Evolutionary conservation across 176 grass and related monocot genomes (phyloP).

Genomic region (Luzula sylvatica): DNA sequence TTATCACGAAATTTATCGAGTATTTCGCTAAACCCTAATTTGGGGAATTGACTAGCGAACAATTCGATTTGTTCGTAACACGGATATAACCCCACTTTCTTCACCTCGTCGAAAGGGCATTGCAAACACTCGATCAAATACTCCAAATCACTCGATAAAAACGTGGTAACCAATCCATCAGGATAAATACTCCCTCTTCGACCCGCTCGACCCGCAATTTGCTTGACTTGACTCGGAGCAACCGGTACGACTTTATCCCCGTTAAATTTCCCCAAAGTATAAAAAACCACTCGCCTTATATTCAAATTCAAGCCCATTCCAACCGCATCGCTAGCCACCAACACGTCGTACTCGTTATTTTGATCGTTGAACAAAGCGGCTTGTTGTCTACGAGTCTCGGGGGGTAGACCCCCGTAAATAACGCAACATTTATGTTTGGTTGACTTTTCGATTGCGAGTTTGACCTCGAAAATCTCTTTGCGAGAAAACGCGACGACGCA

Average conservation of each 20-base stretch:
- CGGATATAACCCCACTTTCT: slow-evolving; percentile 71
- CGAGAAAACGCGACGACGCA: slow-evolving; percentile 83
- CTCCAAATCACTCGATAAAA: slow-evolving; percentile 68
- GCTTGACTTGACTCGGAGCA: slow-evolving; percentile 80
- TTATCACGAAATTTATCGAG: slow-evolving; percentile 74
- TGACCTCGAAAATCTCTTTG: slow-evolving; percentile 90
- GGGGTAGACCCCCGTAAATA: slow-evolving; percentile 83
- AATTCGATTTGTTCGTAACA: slow-evolving; percentile 93
- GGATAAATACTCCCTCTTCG: slow-evolving; percentile 84
- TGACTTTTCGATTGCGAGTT: slow-evolving; percentile 80
- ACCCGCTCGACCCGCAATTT: slow-evolving; percentile 86
- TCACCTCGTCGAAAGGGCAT: slow-evolving; percentile 60
- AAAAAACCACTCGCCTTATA: slow-evolving; percentile 84
- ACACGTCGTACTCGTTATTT: slow-evolving; percentile 73
- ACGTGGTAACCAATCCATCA: slow-evolving; percentile 80
- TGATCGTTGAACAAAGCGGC: slow-evolving; percentile 80
- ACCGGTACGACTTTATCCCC: slow-evolving; percentile 76
- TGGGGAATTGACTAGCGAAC: slow-evolving; percentile 62
- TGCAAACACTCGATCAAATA: slow-evolving; percentile 92
- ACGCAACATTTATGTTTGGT: slow-evolving; percentile 94
- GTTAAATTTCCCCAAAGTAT: slow-evolving; percentile 62
- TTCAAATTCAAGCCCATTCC: slow-evolving; percentile 98
- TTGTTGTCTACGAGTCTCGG: slow-evolving; percentile 76
- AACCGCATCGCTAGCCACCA: slow-evolving; percentile 86
- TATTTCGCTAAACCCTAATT: slow-evolving; percentile 50